A percentile compares a stretch with the other conserved stretches of the same genome.
phyloP scores from a whole-genome alignment of 805 yeast species.

The Zygoascus tannicola region DNA sequence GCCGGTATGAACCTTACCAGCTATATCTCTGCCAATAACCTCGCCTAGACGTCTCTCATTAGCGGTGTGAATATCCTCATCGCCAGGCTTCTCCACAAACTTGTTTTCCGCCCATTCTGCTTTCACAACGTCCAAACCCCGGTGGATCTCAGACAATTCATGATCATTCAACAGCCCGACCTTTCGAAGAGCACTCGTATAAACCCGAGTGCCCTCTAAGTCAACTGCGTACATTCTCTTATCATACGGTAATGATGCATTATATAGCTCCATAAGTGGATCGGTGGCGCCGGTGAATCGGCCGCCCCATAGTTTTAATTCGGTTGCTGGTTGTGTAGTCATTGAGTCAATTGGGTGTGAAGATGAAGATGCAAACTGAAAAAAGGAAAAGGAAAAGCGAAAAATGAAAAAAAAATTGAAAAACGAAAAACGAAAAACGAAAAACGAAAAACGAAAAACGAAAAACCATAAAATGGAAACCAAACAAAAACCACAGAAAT shows the following conservation, averaged over 20 bases:
- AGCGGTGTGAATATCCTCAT: conserved; percentile 98
- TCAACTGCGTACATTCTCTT: conserved; percentile 92
- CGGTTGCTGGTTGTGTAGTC: conserved; percentile 30
- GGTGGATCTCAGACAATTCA: conserved; percentile 73
- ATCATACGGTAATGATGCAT: conserved; percentile 94
- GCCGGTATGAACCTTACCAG: conserved; percentile 99
- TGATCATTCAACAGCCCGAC: conserved; percentile 61
- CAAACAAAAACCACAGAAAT: no score
- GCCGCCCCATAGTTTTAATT: conserved; percentile 92
- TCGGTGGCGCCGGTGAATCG: conserved; percentile 93
- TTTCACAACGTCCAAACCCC: conserved; percentile 63
- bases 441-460: no score
- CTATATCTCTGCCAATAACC: conserved; percentile 81
- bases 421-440: no score
- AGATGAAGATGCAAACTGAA: conserved; percentile 1
- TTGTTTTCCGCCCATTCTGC: conserved; percentile 69
- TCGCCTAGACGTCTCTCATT: conserved; percentile 97
- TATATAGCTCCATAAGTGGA: conserved; percentile 94
- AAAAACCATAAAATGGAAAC: no score
- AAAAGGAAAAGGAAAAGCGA: no score
- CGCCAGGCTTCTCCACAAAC: conserved; percentile 75
- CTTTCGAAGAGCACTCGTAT: conserved; percentile 78
- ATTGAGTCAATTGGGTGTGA: conserved; percentile 2
- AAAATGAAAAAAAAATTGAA: no score
- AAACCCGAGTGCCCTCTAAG: conserved; percentile 86